These are phyloP conservation scores for Candida boleticola DNA, from an alignment of 805 yeast genomes.

Conservation along the genomic window DNA sequence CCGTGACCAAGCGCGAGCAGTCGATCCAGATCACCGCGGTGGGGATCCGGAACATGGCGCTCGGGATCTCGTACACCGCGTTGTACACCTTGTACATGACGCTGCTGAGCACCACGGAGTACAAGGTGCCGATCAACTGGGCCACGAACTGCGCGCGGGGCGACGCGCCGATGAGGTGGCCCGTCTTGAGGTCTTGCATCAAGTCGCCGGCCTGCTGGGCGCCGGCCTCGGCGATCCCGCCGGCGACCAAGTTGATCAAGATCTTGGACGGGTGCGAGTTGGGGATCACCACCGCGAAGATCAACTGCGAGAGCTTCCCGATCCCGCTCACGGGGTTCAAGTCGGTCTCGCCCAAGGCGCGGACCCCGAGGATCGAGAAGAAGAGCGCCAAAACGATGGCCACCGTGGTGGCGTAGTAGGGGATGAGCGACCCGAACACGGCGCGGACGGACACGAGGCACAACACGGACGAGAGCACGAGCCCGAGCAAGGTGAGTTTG, in stretches of 20 bases:
- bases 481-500: slow-evolving; percentile 54
- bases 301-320: slow-evolving; percentile 86
- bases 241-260: slow-evolving; percentile 83
- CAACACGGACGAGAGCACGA: slow-evolving; percentile 60
- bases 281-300: slow-evolving; percentile 83
- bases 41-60: slow-evolving; percentile 78
- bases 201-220: slow-evolving; percentile 99
- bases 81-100: slow-evolving; percentile 82
- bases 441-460: slow-evolving; percentile 64
- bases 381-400: slow-evolving; percentile 77
- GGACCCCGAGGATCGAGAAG: slow-evolving; percentile 80
- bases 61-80: slow-evolving; percentile 81
- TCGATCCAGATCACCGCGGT: slow-evolving; percentile 97
- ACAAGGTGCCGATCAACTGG: slow-evolving; percentile 82
- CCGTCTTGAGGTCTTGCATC: slow-evolving; percentile 96
- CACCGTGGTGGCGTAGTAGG: slow-evolving; percentile 61
- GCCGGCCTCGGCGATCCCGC: slow-evolving; percentile 97
- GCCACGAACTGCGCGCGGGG: slow-evolving; percentile 91
- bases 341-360: slow-evolving; percentile 96
- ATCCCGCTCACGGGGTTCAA: slow-evolving; percentile 95
- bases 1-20: slow-evolving; percentile 89
- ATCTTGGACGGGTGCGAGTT: slow-evolving; percentile 74
- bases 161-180: slow-evolving; percentile 86
- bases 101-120: slow-evolving; percentile 78
- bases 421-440: slow-evolving; percentile 72